These are phyloP conservation scores for Thielaviopsis euricoi DNA, from an alignment of 2,329 filamentous ascomycete species.

Conservation along the genomic window DNA sequence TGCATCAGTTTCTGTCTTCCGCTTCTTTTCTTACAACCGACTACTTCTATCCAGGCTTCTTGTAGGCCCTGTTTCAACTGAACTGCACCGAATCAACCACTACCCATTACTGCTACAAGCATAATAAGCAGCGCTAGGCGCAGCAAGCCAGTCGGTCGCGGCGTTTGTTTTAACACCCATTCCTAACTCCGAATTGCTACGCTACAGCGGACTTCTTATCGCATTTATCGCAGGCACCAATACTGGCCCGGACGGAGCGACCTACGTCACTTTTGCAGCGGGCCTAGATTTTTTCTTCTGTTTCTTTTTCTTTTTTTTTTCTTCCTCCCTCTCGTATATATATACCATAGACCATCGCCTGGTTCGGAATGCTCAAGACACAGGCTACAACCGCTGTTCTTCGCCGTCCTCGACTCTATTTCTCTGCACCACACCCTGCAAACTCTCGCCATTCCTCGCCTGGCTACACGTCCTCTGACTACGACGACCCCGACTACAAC, in stretches of 20 bases:
- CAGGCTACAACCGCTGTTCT: conserved; percentile 24
- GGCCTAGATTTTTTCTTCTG: neutral
- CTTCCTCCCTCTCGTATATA: neutral
- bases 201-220: neutral
- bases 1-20: no score
- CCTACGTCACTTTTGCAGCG: neutral
- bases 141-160: no score
- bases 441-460: conserved; percentile 7
- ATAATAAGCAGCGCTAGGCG: neutral
- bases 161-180: neutral
- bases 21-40: no score
- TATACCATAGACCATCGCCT: no score
- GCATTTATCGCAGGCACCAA: neutral
- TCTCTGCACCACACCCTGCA: conserved; percentile 15
- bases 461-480: conserved; percentile 9
- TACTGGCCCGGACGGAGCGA: neutral
- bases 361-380: conserved; percentile 29
- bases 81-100: no score
- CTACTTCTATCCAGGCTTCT: no score
- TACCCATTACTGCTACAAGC: no score
- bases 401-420: conserved; percentile 25
- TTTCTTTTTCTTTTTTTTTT: neutral
- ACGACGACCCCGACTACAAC: conserved; percentile 16
- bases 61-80: no score
- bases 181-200: neutral